Evolutionary conservation across 1,284 basidiomycete genomes (phyloP).

Genomic region (Athelia sp.): DNA sequence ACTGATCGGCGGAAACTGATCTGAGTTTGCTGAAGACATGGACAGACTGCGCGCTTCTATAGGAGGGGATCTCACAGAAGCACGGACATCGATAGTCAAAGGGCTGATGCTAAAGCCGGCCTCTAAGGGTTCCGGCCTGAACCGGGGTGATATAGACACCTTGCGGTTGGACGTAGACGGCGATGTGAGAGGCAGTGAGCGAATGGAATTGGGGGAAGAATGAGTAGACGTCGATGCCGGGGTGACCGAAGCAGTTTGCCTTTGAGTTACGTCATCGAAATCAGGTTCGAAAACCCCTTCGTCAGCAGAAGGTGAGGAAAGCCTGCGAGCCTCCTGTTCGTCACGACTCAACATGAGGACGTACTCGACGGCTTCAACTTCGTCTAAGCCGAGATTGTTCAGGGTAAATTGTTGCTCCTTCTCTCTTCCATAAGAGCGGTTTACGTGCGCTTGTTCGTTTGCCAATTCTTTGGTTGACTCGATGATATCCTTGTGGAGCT

Average conservation of each 20-base stretch:
- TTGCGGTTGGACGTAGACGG: slow-evolving; percentile 20
- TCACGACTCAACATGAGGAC: slow-evolving; percentile 83
- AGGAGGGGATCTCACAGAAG: not conserved
- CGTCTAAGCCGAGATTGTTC: slow-evolving; percentile 66
- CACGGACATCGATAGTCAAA: not conserved
- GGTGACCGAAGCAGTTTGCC: slow-evolving; percentile 14
- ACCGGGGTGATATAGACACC: slow-evolving; percentile 31
- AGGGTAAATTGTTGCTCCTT: slow-evolving; percentile 53
- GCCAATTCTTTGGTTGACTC: slow-evolving; percentile 54
- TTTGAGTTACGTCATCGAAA: slow-evolving; percentile 41
- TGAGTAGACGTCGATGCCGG: slow-evolving; percentile 10
- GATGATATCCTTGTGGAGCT: slow-evolving; percentile 59
- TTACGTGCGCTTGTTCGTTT: slow-evolving; percentile 35
- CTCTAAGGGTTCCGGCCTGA: slow-evolving; percentile 28
- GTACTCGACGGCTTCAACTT: slow-evolving; percentile 78
- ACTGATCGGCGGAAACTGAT: not conserved
- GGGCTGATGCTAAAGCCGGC: slow-evolving; percentile 19
- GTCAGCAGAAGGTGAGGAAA: slow-evolving; percentile 1
- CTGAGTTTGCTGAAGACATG: not conserved
- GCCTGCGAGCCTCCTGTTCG: slow-evolving; percentile 43
- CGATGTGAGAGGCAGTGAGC: slow-evolving; percentile 12
- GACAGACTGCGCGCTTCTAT: not conserved
- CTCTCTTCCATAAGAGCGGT: slow-evolving; percentile 39
- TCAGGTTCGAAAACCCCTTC: slow-evolving; percentile 46
- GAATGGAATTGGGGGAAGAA: slow-evolving; percentile 1